Conservation (phyloP, 2,329 filamentous ascomycete species). For the Trichoderma sp. region DNA sequence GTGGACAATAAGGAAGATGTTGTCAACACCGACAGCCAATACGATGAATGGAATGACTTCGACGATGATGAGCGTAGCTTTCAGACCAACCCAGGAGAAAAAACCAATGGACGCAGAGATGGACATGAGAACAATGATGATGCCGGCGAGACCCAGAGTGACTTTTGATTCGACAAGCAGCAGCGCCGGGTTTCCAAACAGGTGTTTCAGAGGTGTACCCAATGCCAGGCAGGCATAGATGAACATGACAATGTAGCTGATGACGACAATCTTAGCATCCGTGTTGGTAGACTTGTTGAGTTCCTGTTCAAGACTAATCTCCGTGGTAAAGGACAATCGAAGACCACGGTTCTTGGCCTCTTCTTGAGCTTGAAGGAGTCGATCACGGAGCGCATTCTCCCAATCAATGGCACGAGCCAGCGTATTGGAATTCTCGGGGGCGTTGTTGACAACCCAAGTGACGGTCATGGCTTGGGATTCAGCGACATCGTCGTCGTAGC, state of each 20-base stretch:
- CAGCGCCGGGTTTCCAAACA: conserved; percentile 78
- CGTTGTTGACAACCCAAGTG: conserved; percentile 94
- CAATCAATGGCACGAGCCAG: conserved; percentile 80
- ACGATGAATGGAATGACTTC: conserved; percentile 98
- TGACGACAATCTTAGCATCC: conserved; percentile 91
- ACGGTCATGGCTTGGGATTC: conserved; percentile 78
- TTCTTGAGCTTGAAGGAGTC: conserved; percentile 72
- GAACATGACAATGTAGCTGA: conserved; percentile 99
- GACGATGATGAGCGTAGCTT: conserved; percentile 94
- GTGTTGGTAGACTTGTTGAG: conserved; percentile 98
- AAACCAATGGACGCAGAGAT: conserved; percentile 92
- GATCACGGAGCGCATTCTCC: conserved; percentile 74
- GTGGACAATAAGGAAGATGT: conserved; percentile 97
- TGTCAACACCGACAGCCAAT: conserved; percentile 93
- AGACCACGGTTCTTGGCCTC: conserved; percentile 78
- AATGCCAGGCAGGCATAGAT: conserved; percentile 91
- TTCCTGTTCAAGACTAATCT: conserved; percentile 91
- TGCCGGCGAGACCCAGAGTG: conserved; percentile 88
- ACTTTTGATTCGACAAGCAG: conserved; percentile 96
- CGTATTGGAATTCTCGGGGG: conserved; percentile 67
- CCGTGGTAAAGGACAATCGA: conserved; percentile 88
- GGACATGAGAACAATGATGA: conserved; percentile 94
- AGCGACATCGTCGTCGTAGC: conserved; percentile 65
- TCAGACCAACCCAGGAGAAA: conserved; percentile 87
- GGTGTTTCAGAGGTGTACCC: conserved; percentile 76